A percentile compares a stretch with the other conserved stretches of the same genome.
phyloP scores from a whole-genome alignment of 371 early-diverging fungal species.

The Mucor ambiguus region DNA sequence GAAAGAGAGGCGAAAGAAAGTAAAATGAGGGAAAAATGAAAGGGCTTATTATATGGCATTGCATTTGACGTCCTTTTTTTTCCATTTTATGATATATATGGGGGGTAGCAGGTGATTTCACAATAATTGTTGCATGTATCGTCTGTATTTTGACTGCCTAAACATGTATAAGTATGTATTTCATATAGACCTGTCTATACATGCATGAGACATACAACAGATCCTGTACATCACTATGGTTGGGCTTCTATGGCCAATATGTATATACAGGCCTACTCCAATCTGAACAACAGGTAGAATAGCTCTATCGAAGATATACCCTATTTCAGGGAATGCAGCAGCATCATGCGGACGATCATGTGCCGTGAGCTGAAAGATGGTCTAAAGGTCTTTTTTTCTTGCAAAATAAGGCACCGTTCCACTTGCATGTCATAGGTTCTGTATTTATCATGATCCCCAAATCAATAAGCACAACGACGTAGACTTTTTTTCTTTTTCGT shows the following conservation, averaged over 20 bases:
- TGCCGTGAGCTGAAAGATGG: not conserved
- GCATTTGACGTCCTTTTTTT: conserved; percentile 3
- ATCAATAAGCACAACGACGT: conserved; percentile 6
- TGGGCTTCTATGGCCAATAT: not conserved
- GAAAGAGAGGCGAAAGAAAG: conserved; percentile 12
- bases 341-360: conserved; percentile 15
- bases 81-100: not conserved
- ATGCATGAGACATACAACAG: not conserved
- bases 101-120: conserved; percentile 9
- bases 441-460: not conserved
- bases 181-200: not conserved
- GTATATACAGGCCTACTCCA: not conserved
- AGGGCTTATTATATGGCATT: conserved; percentile 3
- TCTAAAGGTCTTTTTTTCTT: conserved; percentile 1
- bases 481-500: not conserved
- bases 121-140: not conserved
- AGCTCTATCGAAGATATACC: not conserved
- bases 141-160: not conserved
- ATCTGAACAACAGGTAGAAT: not conserved
- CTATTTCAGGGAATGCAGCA: conserved; percentile 2
- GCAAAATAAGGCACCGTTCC: not conserved
- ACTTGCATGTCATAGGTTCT: conserved; percentile 10
- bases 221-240: not conserved
- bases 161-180: not conserved
- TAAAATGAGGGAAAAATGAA: not conserved